These are phyloP conservation scores for Mycotypha africana DNA, from an alignment of 371 early-diverging fungal genomes.

Conservation along the genomic window DNA sequence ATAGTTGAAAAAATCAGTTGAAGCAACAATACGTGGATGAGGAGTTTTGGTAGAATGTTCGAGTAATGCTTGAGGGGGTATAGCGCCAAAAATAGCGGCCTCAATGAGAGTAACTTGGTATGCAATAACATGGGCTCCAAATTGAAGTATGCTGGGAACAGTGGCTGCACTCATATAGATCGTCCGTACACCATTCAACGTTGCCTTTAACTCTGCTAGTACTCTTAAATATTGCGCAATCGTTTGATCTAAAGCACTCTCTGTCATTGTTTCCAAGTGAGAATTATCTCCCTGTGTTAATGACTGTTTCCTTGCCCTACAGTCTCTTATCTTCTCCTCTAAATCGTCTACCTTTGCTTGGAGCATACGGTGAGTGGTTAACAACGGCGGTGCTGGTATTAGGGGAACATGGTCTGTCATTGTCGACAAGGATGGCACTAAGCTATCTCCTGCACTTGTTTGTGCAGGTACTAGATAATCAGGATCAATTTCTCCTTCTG, in stretches of 20 bases:
- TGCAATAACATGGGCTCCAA: slow-evolving; percentile 64
- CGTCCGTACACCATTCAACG: slow-evolving; percentile 51
- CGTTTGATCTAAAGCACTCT: slow-evolving; percentile 36
- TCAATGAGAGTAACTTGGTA: slow-evolving; percentile 74
- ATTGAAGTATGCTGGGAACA: slow-evolving; percentile 55
- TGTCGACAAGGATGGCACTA: slow-evolving; percentile 24
- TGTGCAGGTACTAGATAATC: slow-evolving; percentile 45
- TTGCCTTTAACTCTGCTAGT: slow-evolving; percentile 44
- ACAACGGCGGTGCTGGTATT: slow-evolving; percentile 51
- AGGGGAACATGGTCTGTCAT: slow-evolving; percentile 40
- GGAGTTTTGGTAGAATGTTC: slow-evolving; percentile 66
- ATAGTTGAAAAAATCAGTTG: slow-evolving; percentile 82
- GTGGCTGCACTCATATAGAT: slow-evolving; percentile 55
- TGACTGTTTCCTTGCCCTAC: slow-evolving; percentile 20
- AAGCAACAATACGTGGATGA: slow-evolving; percentile 64
- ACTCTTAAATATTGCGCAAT: slow-evolving; percentile 37
- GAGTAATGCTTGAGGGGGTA: slow-evolving; percentile 61
- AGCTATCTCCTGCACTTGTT: slow-evolving; percentile 41
- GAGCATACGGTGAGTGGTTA: slow-evolving; percentile 47
- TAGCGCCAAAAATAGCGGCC: slow-evolving; percentile 60
- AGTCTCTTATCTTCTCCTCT: slow-evolving; percentile 27
- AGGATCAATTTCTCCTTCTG: slow-evolving; percentile 41
- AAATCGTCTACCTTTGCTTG: slow-evolving; percentile 33
- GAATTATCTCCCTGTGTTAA: background rate
- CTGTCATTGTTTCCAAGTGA: slow-evolving; percentile 14